Conservation (phyloP, 257 asterid genomes). For the Salvia rosmarinus region DNA sequence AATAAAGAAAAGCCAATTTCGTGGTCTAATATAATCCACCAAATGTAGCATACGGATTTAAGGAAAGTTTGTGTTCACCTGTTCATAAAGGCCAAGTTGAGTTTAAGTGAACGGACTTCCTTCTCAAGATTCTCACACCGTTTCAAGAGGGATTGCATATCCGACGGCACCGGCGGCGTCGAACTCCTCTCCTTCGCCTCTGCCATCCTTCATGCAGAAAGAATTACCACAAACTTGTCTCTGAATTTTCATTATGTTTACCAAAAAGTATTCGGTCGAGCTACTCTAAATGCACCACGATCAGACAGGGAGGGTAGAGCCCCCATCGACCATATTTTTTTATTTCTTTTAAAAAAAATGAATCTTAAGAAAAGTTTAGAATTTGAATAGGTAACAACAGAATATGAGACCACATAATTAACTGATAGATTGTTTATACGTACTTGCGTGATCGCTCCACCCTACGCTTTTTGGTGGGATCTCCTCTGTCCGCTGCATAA, state of each 20-base stretch:
- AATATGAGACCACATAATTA: neutral
- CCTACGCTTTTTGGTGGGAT: constrained; percentile 83
- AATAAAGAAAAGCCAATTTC: neutral
- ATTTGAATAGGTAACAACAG: no score
- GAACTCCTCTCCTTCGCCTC: constrained; percentile 88
- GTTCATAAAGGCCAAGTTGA: constrained; percentile 88
- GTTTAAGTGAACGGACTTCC: constrained; percentile 89
- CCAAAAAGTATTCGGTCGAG: no score
- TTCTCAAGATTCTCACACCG: constrained; percentile 89
- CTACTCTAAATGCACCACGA: no score
- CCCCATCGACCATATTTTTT: no score
- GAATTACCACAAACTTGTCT: neutral
- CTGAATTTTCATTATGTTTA: neutral
- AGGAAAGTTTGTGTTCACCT: constrained; percentile 43
- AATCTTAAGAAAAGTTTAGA: no score
- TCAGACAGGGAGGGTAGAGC: no score
- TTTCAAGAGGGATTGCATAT: constrained; percentile 68
- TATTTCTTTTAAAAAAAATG: no score
- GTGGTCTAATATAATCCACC: neutral
- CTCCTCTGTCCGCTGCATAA: constrained; percentile 78
- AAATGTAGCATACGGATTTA: neutral
- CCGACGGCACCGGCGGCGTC: constrained; percentile 73
- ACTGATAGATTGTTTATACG: constrained; percentile 29
- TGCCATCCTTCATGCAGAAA: constrained; percentile 63
- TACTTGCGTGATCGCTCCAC: constrained; percentile 91